These are phyloP conservation scores for Fusarium oxysporum DNA, from an alignment of 2,329 filamentous ascomycete genomes.

Conservation along the genomic window DNA sequence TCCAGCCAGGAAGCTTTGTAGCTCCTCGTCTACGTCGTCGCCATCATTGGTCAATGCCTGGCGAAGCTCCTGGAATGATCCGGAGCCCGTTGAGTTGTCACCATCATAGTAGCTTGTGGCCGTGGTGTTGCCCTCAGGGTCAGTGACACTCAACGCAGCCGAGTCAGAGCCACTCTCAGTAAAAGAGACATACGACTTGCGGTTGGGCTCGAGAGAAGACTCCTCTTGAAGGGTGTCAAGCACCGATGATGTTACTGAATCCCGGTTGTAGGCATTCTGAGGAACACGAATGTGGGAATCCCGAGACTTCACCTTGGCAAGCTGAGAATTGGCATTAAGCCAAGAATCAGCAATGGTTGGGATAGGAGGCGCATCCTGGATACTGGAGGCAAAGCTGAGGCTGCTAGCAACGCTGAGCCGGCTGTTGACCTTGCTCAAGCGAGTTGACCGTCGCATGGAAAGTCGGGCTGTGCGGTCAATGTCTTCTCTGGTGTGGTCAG, in stretches of 20 bases:
- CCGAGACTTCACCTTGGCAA: slow-evolving; percentile 55
- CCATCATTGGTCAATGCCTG: slow-evolving; percentile 90
- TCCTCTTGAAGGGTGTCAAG: slow-evolving; percentile 93
- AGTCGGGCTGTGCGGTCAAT: slow-evolving; percentile 96
- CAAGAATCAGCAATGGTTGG: slow-evolving; percentile 96
- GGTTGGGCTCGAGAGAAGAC: slow-evolving; percentile 84
- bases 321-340: slow-evolving; percentile 67
- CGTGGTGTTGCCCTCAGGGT: slow-evolving; percentile 77
- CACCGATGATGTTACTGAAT: slow-evolving; percentile 89
- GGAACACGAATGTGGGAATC: slow-evolving; percentile 61
- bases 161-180: slow-evolving; percentile 80
- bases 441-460: slow-evolving; percentile 89
- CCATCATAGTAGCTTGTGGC: slow-evolving; percentile 89
- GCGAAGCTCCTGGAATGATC: slow-evolving; percentile 85
- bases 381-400: slow-evolving; percentile 89
- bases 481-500: slow-evolving; percentile 90
- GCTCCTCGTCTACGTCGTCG: slow-evolving; percentile 89
- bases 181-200: slow-evolving; percentile 96
- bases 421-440: slow-evolving; percentile 91
- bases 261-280: slow-evolving; percentile 69
- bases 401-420: slow-evolving; percentile 94
- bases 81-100: slow-evolving; percentile 75
- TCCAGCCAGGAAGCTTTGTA: slow-evolving; percentile 89
- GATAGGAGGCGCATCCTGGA: slow-evolving; percentile 93
- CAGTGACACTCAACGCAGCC: slow-evolving; percentile 76